These are phyloP conservation scores for Nicotiana otophora DNA, from an alignment of 257 asterid genomes.

Conservation along the genomic window DNA sequence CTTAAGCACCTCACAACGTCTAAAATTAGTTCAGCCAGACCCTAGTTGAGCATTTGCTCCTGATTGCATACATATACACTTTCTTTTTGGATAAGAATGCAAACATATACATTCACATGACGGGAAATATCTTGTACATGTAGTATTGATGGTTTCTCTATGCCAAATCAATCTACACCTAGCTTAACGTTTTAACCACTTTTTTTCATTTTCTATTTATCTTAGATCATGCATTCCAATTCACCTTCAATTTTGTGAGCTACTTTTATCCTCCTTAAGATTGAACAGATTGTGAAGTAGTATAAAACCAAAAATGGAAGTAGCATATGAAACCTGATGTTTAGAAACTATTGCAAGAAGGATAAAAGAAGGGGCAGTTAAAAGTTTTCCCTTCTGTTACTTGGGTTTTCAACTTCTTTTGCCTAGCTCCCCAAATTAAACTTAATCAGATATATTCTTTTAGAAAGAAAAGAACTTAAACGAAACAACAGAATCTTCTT, in stretches of 20 bases:
- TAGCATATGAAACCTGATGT: background rate
- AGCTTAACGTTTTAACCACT: background rate
- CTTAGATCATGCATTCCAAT: background rate
- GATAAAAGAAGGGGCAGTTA: background rate
- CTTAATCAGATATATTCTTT: background rate
- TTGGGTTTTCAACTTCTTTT: background rate
- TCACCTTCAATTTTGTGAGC: background rate
- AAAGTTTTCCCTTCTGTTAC: background rate
- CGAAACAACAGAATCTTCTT: too few species aligned
- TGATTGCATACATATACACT: background rate
- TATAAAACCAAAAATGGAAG: background rate
- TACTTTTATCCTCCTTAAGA: background rate
- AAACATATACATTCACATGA: background rate
- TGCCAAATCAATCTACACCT: background rate
- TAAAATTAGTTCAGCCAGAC: background rate
- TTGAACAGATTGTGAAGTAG: background rate
- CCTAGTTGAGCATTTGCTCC: background rate
- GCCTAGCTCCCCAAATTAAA: background rate
- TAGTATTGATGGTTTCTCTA: background rate
- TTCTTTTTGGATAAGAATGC: background rate
- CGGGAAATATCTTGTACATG: background rate
- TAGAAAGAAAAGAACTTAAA: too few species aligned
- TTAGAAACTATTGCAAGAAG: background rate
- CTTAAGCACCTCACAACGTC: background rate
- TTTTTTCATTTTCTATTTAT: background rate